Evolutionary conservation across 2,329 filamentous ascomycete genomes (phyloP).

Genomic region (Nothomitra cinnamomea): DNA sequence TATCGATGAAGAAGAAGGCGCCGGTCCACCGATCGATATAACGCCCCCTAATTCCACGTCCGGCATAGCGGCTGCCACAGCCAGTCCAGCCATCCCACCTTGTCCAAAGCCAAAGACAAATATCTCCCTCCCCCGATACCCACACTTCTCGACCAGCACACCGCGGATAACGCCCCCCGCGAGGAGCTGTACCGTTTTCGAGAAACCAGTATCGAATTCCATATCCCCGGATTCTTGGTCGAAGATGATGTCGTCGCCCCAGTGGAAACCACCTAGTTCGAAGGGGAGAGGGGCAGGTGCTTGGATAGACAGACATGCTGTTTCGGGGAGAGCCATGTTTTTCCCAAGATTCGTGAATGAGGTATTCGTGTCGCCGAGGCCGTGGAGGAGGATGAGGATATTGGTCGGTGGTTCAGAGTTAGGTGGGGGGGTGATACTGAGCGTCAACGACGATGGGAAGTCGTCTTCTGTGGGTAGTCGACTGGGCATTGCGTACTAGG

Average conservation of each 20-base stretch:
- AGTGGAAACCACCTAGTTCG: conserved; percentile 46
- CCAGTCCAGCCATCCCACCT: conserved; percentile 37
- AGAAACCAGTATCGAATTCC: conserved; percentile 37
- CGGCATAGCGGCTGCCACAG: conserved; percentile 12
- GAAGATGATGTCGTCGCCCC: conserved; percentile 42
- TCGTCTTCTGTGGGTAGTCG: background rate
- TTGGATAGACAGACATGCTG: conserved; percentile 56
- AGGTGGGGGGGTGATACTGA: conserved; percentile 25
- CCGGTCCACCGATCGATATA: conserved; percentile 43
- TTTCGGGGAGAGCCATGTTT: conserved; percentile 57
- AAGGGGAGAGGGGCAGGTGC: conserved; percentile 54
- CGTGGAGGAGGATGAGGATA: conserved; percentile 67
- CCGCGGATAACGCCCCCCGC: conserved; percentile 26
- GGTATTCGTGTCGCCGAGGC: conserved; percentile 57
- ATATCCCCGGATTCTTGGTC: conserved; percentile 33
- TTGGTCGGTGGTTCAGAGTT: conserved; percentile 44
- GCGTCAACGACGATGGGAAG: conserved; percentile 7
- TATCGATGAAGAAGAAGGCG: conserved; percentile 34
- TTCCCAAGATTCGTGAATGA: conserved; percentile 54
- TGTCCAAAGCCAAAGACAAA: conserved; percentile 39
- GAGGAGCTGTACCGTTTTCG: conserved; percentile 24
- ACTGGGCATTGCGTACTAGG: background rate
- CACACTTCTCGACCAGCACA: conserved; percentile 30
- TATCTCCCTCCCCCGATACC: conserved; percentile 31
- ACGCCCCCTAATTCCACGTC: conserved; percentile 36